A percentile compares a stretch with the other conserved stretches of the same genome.
phyloP scores from a whole-genome alignment of 2,329 filamentous ascomycete species.

The Graphilbum sp. region DNA sequence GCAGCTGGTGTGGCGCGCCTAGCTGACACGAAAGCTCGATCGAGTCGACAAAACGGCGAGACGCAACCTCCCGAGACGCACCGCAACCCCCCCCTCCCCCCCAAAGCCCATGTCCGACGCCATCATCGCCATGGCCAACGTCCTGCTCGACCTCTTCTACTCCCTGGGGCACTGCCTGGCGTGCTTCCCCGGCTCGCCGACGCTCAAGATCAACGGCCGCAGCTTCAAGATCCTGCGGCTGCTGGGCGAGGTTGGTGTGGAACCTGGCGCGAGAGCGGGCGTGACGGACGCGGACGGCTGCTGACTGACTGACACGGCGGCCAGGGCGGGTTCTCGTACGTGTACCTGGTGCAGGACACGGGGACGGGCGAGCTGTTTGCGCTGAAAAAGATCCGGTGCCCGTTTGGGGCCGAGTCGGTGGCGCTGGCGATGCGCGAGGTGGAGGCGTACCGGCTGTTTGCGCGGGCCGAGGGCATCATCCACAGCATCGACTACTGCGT shows the following conservation, averaged over 20 bases:
- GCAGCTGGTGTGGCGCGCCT: too few species aligned
- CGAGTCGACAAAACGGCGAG: too few species aligned
- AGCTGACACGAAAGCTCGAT: too few species aligned
- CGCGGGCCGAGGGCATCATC: slow-evolving; percentile 71
- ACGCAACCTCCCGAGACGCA: too few species aligned
- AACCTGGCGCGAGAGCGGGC: too few species aligned
- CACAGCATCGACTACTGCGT: slow-evolving; percentile 70
- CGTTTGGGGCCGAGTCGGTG: slow-evolving; percentile 92
- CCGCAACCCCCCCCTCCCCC: too few species aligned
- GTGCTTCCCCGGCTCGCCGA: slow-evolving; percentile 88
- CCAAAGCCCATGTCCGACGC: slow-evolving; percentile 3
- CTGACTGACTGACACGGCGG: too few species aligned
- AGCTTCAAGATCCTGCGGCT: slow-evolving; percentile 93
- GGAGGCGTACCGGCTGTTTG: slow-evolving; percentile 86
- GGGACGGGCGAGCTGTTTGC: slow-evolving; percentile 71
- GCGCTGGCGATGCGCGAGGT: slow-evolving; percentile 92
- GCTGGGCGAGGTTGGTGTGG: slow-evolving; percentile 62
- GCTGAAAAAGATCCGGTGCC: slow-evolving; percentile 97
- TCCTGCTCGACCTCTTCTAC: slow-evolving; percentile 77
- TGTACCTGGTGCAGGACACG: slow-evolving; percentile 94
- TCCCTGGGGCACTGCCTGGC: slow-evolving; percentile 89
- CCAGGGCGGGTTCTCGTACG: slow-evolving; percentile 93
- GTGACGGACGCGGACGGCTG: too few species aligned
- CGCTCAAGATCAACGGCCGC: slow-evolving; percentile 85
- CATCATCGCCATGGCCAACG: slow-evolving; percentile 48